Conservation (phyloP, 441 rosid species). For the Syzygium malaccense region DNA sequence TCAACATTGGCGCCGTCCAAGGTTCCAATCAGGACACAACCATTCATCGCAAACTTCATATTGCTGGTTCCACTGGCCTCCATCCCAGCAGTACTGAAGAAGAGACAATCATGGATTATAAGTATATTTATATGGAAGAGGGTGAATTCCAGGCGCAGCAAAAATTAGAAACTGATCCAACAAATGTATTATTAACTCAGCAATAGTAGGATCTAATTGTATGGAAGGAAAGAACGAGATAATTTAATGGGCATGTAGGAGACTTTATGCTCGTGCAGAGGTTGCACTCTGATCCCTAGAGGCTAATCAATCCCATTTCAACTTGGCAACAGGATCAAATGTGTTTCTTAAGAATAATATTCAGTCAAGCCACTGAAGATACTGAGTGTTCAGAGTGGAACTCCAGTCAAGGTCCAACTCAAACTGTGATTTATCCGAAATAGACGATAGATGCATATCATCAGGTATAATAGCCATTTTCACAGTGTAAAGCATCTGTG, state of each 20-base stretch:
- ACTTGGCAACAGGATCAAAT: neutral
- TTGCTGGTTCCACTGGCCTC: conserved; percentile 99
- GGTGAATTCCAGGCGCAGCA: neutral
- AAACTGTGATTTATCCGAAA: neutral
- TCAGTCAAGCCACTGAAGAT: neutral
- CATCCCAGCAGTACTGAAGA: conserved; percentile 91
- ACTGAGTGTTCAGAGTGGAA: neutral
- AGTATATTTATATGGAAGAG: neutral
- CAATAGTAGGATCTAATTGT: neutral
- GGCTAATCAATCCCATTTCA: neutral
- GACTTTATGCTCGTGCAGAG: neutral
- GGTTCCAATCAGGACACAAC: conserved; percentile 87
- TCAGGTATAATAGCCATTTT: neutral
- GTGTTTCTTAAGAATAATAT: neutral
- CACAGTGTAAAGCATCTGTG: neutral
- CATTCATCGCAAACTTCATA: conserved; percentile 98
- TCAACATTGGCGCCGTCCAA: conserved; percentile 98
- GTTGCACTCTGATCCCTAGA: neutral
- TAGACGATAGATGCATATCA: neutral
- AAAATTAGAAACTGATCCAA: neutral
- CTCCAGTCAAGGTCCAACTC: neutral
- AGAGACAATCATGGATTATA: neutral
- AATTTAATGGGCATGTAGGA: neutral
- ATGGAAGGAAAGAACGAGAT: neutral
- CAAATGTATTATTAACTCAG: neutral